Percentiles rank a stretch among this genome's conserved stretches.
These are phyloP conservation scores for Apiotrichum porosum DNA, from an alignment of 1,284 basidiomycete species.

Conservation along the genomic window DNA sequence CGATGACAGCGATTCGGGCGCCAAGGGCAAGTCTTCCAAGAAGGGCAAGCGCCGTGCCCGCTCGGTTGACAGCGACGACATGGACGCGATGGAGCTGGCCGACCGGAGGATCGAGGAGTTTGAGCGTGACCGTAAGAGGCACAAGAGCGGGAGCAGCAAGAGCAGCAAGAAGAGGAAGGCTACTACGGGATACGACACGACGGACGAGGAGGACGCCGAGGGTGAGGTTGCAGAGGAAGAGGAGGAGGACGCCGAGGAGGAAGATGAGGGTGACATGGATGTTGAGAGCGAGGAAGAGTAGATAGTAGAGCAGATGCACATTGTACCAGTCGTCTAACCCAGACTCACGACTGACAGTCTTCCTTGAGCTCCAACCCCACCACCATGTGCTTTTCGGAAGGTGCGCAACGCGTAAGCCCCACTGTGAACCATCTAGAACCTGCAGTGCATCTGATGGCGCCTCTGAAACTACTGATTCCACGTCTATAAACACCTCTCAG, in stretches of 20 bases:
- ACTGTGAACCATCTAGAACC: too few relatives aligned
- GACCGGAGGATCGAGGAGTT: slow-evolving; percentile 36
- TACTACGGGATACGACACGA: slow-evolving; percentile 29
- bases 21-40: slow-evolving; percentile 8
- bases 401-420: too few relatives aligned
- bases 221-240: slow-evolving; percentile 16
- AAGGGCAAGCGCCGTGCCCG: slow-evolving; percentile 13
- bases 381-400: too few relatives aligned
- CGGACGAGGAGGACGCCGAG: slow-evolving; percentile 31
- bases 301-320: too few relatives aligned
- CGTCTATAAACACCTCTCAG: too few relatives aligned
- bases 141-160: slow-evolving; percentile 15
- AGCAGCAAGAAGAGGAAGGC: slow-evolving; percentile 16
- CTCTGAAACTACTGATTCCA: too few relatives aligned
- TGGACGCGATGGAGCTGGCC: slow-evolving; percentile 38
- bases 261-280: slow-evolving; percentile 41
- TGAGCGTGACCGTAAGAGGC: slow-evolving; percentile 30
- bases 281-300: slow-evolving; percentile 44
- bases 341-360: too few relatives aligned
- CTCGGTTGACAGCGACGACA: slow-evolving; percentile 14
- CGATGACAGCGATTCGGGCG: slow-evolving; percentile 27
- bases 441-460: too few relatives aligned
- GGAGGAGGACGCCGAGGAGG: slow-evolving; percentile 26
- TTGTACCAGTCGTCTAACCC: too few relatives aligned
- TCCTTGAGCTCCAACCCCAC: too few relatives aligned